Percentiles rank a stretch among this genome's conserved stretches.
Conservation (phyloP, 306 rosid species). For the Medicago arabica region DNA sequence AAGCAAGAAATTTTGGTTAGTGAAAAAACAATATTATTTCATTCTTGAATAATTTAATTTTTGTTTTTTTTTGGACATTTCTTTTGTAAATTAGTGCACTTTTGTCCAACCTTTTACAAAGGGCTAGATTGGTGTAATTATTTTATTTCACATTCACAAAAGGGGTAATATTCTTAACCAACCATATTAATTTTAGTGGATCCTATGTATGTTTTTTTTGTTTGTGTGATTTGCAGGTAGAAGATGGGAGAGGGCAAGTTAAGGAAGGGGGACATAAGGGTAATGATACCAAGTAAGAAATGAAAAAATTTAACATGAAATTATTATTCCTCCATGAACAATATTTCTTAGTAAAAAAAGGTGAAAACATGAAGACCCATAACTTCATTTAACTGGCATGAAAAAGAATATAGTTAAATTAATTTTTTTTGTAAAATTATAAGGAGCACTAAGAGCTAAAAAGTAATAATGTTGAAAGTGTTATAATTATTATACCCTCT, state of each 20-base stretch:
- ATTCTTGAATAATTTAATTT: slow-evolving; percentile 28
- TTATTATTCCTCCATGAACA: not conserved
- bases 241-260: slow-evolving; percentile 15
- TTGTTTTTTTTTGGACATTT: not conserved
- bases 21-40: slow-evolving; percentile 26
- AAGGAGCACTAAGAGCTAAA: not conserved
- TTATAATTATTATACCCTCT: slow-evolving; percentile 41
- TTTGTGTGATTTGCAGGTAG: slow-evolving; percentile 42
- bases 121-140: slow-evolving; percentile 25
- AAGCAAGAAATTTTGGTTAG: slow-evolving; percentile 55
- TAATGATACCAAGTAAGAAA: slow-evolving; percentile 55
- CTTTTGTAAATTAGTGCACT: slow-evolving; percentile 57
- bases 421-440: no score
- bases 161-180: slow-evolving; percentile 1
- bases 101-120: slow-evolving; percentile 42
- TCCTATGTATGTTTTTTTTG: not conserved
- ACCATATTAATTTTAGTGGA: slow-evolving; percentile 28
- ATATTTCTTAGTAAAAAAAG: not conserved
- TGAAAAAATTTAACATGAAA: not conserved
- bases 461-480: slow-evolving; percentile 45
- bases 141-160: slow-evolving; percentile 34
- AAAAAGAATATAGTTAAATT: no score
- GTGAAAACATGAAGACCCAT: not conserved
- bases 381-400: not conserved
- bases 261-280: slow-evolving; percentile 38